Conservation (phyloP, 2,329 filamentous ascomycete species). For the Phyllosticta ampelicida region DNA sequence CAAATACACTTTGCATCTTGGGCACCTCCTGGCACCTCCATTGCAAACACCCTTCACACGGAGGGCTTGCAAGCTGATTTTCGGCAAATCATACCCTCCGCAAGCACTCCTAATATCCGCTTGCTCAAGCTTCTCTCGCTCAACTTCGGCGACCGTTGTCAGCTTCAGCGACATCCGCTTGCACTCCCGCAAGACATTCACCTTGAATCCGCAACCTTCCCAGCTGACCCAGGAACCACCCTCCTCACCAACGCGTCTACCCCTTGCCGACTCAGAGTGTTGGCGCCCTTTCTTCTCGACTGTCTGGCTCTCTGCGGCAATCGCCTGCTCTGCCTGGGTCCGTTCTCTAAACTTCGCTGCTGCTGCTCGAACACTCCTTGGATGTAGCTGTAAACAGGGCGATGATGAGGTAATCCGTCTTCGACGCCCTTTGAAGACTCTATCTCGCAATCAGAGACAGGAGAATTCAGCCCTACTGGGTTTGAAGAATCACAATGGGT, state of each 20-base stretch:
- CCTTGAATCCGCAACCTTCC: neutral
- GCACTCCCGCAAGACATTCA: neutral
- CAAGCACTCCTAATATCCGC: neutral
- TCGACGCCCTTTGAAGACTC: neutral
- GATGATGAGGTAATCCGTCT: neutral
- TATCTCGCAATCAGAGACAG: neutral
- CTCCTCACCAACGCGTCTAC: neutral
- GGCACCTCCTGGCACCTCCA: neutral
- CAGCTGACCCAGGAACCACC: neutral
- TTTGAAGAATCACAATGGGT: conserved; percentile 2
- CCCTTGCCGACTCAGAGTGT: neutral
- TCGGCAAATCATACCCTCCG: neutral
- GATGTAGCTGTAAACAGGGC: neutral
- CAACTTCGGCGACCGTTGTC: neutral
- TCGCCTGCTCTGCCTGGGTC: neutral
- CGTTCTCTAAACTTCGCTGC: neutral
- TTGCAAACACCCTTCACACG: neutral
- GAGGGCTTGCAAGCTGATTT: neutral
- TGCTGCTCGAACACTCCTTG: neutral
- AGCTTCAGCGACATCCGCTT: neutral
- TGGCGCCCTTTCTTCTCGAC: neutral
- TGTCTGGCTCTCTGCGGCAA: neutral
- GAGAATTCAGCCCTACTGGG: neutral
- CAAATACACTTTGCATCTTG: neutral
- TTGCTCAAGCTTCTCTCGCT: neutral